Evolutionary conservation across 192 early-diverging fungal species (phyloP).

Genomic region (Umbelopsis ramanniana): DNA sequence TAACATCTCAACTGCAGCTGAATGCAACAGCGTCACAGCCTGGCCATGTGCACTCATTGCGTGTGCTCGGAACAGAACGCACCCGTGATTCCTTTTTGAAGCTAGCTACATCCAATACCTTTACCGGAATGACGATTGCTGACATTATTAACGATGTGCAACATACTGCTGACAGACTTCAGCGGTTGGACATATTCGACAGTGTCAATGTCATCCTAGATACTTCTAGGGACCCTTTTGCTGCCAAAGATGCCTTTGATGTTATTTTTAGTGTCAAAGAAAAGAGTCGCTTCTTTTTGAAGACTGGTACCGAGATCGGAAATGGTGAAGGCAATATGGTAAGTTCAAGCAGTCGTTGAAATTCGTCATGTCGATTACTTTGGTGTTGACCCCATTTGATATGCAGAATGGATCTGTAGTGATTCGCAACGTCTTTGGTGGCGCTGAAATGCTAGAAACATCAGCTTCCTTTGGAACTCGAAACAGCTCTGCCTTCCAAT

Average conservation of each 20-base stretch:
- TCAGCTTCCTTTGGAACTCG: constrained; percentile 79
- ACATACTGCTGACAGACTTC: constrained; percentile 57
- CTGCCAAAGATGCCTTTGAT: constrained; percentile 61
- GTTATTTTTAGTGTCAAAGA: constrained; percentile 77
- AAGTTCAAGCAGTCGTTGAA: constrained; percentile 1
- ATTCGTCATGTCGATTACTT: background rate
- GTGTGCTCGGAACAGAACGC: constrained; percentile 26
- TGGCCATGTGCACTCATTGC: constrained; percentile 38
- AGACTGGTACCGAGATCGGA: constrained; percentile 90
- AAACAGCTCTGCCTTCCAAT: constrained; percentile 67
- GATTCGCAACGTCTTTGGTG: constrained; percentile 87
- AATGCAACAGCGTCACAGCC: constrained; percentile 18
- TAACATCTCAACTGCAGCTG: constrained; percentile 24
- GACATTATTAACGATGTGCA: constrained; percentile 64
- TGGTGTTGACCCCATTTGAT: background rate
- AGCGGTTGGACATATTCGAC: constrained; percentile 74
- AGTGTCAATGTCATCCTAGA: constrained; percentile 71
- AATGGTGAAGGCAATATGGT: constrained; percentile 89
- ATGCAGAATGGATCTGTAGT: constrained; percentile 65
- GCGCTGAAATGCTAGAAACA: constrained; percentile 79
- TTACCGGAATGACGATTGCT: constrained; percentile 59
- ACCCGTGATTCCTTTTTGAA: constrained; percentile 56
- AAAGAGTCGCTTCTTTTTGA: constrained; percentile 70
- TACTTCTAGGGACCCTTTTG: constrained; percentile 46
- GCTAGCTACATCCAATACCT: constrained; percentile 38